Conservation (phyloP, 192 early-diverging fungal species). For the Lobosporangium transversale region DNA sequence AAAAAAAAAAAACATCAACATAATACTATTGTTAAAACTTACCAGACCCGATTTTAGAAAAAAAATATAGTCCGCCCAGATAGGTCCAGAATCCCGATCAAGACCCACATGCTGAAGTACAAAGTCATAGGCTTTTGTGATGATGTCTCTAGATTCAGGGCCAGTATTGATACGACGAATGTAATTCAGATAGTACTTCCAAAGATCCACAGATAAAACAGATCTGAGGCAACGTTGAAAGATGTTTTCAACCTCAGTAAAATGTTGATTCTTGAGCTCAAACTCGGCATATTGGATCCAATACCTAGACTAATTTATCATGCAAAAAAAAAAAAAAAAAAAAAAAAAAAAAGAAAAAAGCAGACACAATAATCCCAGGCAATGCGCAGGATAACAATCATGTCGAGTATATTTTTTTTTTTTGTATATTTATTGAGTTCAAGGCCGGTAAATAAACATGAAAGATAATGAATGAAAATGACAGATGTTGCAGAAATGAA, state of each 20-base stretch:
- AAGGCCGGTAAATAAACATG: constrained; percentile 2
- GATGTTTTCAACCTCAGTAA: constrained; percentile 81
- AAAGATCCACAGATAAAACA: constrained; percentile 88
- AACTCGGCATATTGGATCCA: constrained; percentile 84
- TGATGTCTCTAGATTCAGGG: constrained; percentile 71
- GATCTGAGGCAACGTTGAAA: constrained; percentile 83
- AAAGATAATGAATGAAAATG: not conserved
- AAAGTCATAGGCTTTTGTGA: constrained; percentile 89
- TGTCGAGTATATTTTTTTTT: constrained; percentile 2
- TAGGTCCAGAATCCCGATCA: constrained; percentile 86
- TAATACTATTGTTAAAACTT: not conserved
- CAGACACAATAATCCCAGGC: constrained; percentile 19
- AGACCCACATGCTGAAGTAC: constrained; percentile 87
- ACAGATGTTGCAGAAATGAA: not conserved
- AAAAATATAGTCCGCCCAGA: constrained; percentile 90
- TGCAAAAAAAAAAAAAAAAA: constrained; percentile 3
- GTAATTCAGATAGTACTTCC: constrained; percentile 90
- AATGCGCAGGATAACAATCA: constrained; percentile 14
- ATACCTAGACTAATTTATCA: constrained; percentile 65
- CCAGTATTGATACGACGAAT: constrained; percentile 78
- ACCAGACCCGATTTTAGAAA: constrained; percentile 84
- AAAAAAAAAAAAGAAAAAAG: constrained; percentile 3
- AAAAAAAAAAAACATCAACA: too few relatives aligned
- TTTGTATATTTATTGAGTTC: constrained; percentile 25
- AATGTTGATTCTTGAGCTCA: constrained; percentile 82